These are phyloP conservation scores for Fusarium sp. DNA, from an alignment of 2,329 filamentous ascomycete genomes.

Conservation along the genomic window DNA sequence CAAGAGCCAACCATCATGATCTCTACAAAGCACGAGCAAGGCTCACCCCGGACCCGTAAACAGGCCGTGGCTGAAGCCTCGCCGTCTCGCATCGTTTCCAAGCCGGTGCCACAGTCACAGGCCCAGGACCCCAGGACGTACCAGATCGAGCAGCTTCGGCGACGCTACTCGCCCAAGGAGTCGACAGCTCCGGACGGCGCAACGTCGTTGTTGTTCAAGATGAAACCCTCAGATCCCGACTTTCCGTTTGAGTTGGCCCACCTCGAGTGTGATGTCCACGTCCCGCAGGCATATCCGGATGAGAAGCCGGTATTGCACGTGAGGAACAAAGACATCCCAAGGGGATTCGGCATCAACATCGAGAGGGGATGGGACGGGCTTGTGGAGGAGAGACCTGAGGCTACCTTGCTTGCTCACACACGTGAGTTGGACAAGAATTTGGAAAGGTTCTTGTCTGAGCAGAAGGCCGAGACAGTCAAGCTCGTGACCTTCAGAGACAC, in stretches of 20 bases:
- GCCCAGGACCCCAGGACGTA: conserved; percentile 79
- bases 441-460: conserved; percentile 77
- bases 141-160: conserved; percentile 80
- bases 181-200: conserved; percentile 62
- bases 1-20: conserved; percentile 54
- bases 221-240: conserved; percentile 84
- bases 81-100: conserved; percentile 69
- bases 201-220: conserved; percentile 74
- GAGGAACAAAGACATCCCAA: conserved; percentile 77
- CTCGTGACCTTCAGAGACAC: conserved; percentile 74
- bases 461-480: conserved; percentile 81
- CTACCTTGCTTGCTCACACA: conserved; percentile 76
- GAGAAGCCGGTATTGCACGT: conserved; percentile 73
- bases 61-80: conserved; percentile 65
- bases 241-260: conserved; percentile 84
- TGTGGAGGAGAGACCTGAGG: conserved; percentile 67
- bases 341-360: conserved; percentile 83
- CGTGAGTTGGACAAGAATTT: conserved; percentile 82
- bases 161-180: conserved; percentile 72
- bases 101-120: conserved; percentile 77
- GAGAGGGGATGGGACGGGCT: conserved; percentile 81
- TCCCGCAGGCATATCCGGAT: conserved; percentile 76
- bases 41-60: conserved; percentile 52
- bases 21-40: conserved; percentile 52
- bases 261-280: conserved; percentile 76